These are phyloP conservation scores for Circinella umbellata DNA, from an alignment of 371 early-diverging fungal genomes.

Conservation along the genomic window DNA sequence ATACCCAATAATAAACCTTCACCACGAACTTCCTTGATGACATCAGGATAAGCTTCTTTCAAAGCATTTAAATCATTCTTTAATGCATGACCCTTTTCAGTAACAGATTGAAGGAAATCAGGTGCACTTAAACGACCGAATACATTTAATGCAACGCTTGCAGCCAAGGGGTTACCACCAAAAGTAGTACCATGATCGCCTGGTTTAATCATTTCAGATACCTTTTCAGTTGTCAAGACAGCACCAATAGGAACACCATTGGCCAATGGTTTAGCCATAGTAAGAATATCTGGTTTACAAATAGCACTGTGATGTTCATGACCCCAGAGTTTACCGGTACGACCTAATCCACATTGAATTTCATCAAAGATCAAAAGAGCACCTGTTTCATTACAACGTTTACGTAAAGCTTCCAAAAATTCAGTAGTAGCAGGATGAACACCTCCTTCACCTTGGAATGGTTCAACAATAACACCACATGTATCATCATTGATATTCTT, in stretches of 20 bases:
- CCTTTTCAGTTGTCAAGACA: conserved; percentile 71
- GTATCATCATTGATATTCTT: conserved; percentile 72
- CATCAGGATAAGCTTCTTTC: conserved; percentile 49
- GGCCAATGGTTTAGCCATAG: conserved; percentile 95
- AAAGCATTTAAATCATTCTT: conserved; percentile 52
- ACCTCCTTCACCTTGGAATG: conserved; percentile 97
- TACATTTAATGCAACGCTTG: conserved; percentile 74
- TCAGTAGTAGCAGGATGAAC: conserved; percentile 70
- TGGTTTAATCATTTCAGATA: conserved; percentile 78
- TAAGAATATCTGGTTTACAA: conserved; percentile 89
- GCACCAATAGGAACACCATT: conserved; percentile 98
- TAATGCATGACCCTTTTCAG: conserved; percentile 62
- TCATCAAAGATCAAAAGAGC: conserved; percentile 94
- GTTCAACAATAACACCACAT: conserved; percentile 94
- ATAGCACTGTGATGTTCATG: conserved; percentile 72
- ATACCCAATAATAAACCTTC: conserved; percentile 86
- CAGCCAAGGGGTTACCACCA: conserved; percentile 93
- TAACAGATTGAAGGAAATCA: conserved; percentile 72
- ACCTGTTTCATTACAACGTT: conserved; percentile 80
- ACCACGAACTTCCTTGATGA: conserved; percentile 83
- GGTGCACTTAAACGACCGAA: conserved; percentile 70
- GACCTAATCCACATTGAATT: conserved; percentile 96
- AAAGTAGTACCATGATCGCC: conserved; percentile 97
- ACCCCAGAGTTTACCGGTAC: conserved; percentile 91
- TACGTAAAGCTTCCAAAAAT: conserved; percentile 78